A percentile compares a stretch with the other conserved stretches of the same genome.
Evolutionary conservation across 1,284 basidiomycete species (phyloP).

Genomic region (Pulveroboletus sp.): DNA sequence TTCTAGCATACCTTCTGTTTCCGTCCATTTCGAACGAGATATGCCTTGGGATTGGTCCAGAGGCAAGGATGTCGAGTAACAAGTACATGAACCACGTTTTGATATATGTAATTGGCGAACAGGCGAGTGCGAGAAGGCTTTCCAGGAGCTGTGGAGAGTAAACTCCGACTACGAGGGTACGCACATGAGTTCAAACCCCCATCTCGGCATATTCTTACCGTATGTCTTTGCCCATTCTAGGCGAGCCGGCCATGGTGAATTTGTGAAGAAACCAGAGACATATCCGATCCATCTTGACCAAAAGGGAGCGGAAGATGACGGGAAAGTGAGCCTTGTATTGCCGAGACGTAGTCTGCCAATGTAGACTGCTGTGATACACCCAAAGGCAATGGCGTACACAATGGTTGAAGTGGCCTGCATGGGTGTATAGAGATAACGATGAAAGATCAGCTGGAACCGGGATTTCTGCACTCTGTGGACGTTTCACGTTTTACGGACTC

Average conservation of each 20-base stretch:
- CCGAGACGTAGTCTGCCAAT: background rate
- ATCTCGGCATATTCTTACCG: too few relatives aligned
- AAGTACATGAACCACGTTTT: conserved; percentile 33
- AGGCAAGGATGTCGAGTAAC: conserved; percentile 64
- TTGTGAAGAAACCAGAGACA: background rate
- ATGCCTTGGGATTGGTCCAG: conserved; percentile 89
- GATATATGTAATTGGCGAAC: conserved; percentile 16
- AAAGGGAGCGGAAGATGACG: background rate
- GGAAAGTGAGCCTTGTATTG: background rate
- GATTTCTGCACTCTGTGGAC: background rate
- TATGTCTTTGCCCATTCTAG: background rate
- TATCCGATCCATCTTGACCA: conserved; percentile 1
- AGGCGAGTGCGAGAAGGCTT: conserved; percentile 18
- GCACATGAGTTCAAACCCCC: too few relatives aligned
- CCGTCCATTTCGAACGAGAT: conserved; percentile 99
- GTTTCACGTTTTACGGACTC: background rate
- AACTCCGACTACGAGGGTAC: too few relatives aligned
- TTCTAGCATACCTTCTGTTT: conserved; percentile 90
- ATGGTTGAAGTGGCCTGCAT: background rate
- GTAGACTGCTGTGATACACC: background rate
- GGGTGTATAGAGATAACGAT: background rate
- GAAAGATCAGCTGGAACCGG: background rate
- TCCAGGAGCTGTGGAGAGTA: too few relatives aligned
- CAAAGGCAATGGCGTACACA: background rate
- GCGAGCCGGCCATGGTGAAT: conserved; percentile 2